Evolutionary conservation across 2,329 filamentous ascomycete species (phyloP), one percentile per base, ranked within the genome.

Genomic region (Aspergillus novoparasiticus): DNA sequence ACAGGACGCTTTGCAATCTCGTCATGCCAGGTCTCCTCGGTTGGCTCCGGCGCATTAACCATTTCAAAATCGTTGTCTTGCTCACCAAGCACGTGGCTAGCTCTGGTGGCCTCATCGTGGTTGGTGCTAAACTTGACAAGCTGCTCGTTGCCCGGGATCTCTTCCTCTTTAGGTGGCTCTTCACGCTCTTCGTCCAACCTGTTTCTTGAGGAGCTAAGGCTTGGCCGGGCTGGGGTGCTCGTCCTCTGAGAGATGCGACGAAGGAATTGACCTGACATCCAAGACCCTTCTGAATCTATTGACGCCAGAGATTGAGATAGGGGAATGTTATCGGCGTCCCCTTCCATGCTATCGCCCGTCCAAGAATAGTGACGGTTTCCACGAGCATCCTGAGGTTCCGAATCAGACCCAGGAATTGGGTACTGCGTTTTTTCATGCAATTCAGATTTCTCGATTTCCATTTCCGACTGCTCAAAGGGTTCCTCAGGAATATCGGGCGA

Each of bases 261-360:
- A 82, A 83, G 76, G 65, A 85, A 83, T 61, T 89, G 89, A 19
- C 94, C 93, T 4, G 93, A 95, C 51, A 99, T 88, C 95, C 95
- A 99, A 0, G 94, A 97, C 5, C 87, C 95, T 80, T 99, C 95
- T 0, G 94, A 97, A 73, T 97, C 95, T 63, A 98, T 92, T 0
- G 94, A 97, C 2, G 93, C 95, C 21, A 98, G 84, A 0, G 94
- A 98, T 76, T 94, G 90, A 34, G 93, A 92, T 73, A 93, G 69
- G 39, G 80, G 78, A 23, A 79, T 75, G 51, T 80, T 81, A 66
- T 85, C 71, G 58, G 75, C 68, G 58, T 75, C 41, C 80, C 84
- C 68, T 84, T 89, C 21, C 83, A 87, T 6, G 85, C 73, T 76
- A 43, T 76, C 75, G 1, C 72, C 73, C 8, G 70, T 71, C 69